A percentile compares a stretch with the other conserved stretches of the same genome.
Evolutionary conservation across 176 grass and related monocot species (phyloP).

Genomic region (Zizania latifolia): DNA sequence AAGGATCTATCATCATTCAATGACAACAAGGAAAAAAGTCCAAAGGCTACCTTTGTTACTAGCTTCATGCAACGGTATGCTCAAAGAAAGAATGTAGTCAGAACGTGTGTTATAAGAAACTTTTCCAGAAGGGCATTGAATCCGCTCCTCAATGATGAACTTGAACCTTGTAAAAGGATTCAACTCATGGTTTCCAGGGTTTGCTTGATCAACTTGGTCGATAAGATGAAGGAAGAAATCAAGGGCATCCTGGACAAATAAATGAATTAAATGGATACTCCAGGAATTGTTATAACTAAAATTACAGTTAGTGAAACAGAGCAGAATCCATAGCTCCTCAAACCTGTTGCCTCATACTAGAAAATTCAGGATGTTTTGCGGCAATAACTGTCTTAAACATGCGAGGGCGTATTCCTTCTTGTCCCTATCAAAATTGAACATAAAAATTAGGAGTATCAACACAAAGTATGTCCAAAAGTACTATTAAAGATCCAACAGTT

Average conservation of each 20-base stretch:
- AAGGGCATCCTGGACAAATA: constrained; percentile 68
- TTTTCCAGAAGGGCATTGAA: constrained; percentile 94
- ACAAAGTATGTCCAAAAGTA: background rate
- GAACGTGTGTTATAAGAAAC: constrained; percentile 87
- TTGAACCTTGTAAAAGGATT: constrained; percentile 78
- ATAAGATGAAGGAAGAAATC: constrained; percentile 88
- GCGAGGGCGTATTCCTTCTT: constrained; percentile 80
- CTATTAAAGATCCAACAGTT: background rate
- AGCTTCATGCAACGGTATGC: constrained; percentile 81
- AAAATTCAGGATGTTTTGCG: constrained; percentile 86
- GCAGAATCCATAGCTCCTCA: background rate
- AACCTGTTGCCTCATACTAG: constrained; percentile 95
- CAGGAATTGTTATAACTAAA: constrained; percentile 1
- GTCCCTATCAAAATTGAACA: constrained; percentile 46
- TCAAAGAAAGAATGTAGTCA: constrained; percentile 77
- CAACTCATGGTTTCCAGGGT: constrained; percentile 55
- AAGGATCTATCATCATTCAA: constrained; percentile 23
- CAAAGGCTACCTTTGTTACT: constrained; percentile 75
- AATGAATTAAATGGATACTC: background rate
- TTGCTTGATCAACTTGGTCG: constrained; percentile 83
- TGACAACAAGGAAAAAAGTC: background rate
- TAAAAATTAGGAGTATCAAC: background rate
- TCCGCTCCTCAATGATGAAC: constrained; percentile 82
- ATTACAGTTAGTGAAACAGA: background rate
- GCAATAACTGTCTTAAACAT: constrained; percentile 98